Evolutionary conservation across 805 yeast genomes (phyloP).

Genomic region (Yarrowia divulgata): DNA sequence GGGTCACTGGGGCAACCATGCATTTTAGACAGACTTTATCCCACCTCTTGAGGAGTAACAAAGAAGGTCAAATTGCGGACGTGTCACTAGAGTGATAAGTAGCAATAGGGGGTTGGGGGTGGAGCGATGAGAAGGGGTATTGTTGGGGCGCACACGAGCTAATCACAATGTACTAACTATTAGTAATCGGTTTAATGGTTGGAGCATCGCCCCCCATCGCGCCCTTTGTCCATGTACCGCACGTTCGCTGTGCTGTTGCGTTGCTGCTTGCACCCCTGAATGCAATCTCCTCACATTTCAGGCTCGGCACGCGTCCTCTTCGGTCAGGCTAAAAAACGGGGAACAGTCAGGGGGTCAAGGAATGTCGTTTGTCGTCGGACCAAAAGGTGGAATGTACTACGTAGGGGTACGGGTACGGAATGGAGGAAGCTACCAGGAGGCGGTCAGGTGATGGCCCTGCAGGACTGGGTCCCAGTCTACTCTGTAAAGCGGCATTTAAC

Average conservation of each 20-base stretch:
- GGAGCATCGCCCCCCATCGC: neutral
- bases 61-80: conserved; percentile 17
- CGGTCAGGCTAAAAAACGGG: conserved; percentile 27
- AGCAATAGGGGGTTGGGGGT: no score
- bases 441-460: neutral
- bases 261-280: conserved; percentile 37
- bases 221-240: neutral
- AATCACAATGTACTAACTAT: neutral
- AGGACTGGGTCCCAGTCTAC: neutral
- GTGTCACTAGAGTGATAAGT: conserved; percentile 8
- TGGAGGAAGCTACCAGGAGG: neutral
- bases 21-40: conserved; percentile 15
- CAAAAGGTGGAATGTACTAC: conserved; percentile 2
- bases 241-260: neutral
- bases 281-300: conserved; percentile 33
- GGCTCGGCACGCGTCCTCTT: conserved; percentile 33
- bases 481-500: no score
- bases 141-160: no score
- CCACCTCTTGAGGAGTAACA: neutral
- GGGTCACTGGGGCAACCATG: conserved; percentile 27
- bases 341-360: conserved; percentile 25
- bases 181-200: neutral
- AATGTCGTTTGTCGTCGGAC: conserved; percentile 4
- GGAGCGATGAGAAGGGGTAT: no score
- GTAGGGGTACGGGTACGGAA: neutral